Evolutionary conservation across 306 rosid species (phyloP), one percentile per base, ranked within the genome.

Genomic region (Cajanus cajan): DNA sequence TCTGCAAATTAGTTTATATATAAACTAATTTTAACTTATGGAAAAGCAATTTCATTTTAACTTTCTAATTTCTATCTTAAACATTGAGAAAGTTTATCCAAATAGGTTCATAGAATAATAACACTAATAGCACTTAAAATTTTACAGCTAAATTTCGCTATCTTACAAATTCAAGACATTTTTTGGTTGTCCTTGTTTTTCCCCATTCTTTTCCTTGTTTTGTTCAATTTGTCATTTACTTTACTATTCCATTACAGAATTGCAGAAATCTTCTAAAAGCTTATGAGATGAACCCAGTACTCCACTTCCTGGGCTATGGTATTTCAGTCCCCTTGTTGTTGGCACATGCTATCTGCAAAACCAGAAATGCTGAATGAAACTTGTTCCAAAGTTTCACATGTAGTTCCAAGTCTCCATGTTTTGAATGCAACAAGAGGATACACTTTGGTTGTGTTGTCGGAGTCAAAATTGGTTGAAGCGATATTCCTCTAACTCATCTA

Each of bases 251-350:
- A 19, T 73, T 78, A 34, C 97, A 95, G 98, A 80, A 72, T 78
- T 95, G 98, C 94, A 57, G 90, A 89, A 85, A 41, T 76, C 89
- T 91, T 19, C 73, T 83, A 68, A 95, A 95, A 89, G 99, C 98
- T 12, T 93, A 90, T 55, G 98, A 89, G 85, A 95, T 93, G 96
- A 93, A 93, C 70, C 94, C 99, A 43, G 55, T 87, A 19, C 82
- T 95, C 76, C 92, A 95, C 77, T 88, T 90, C 58, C 89, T 89
- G 54, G 90, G 79, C 40, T 93, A 87, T 74, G 85, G 93, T 84
- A 41, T 90, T 78, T 78, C 87, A 72, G 72, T 87, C 68, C 99
- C 98, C 47, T 63, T 87, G 55, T 71, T 93, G 85, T 51, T 95
- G 91, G 96, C 83, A 45, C 83, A 57, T 82, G 87, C 89, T 62